Base-by-base conservation (phyloP, 2,329 filamentous ascomycete species). In the Aotearoamyces nothofagi region DNA sequence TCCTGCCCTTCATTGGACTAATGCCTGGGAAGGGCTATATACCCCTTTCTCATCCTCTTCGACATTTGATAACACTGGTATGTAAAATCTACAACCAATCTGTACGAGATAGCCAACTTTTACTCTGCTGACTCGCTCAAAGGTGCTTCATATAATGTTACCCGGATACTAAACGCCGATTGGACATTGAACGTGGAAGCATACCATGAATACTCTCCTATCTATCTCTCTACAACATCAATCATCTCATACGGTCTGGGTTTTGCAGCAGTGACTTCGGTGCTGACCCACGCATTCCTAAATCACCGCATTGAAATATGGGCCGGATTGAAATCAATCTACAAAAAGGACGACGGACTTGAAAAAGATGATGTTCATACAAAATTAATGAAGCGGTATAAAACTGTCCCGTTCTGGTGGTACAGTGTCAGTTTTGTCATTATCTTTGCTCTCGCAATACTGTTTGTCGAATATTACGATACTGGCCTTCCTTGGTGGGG, bases 251-350 rank as follows among this genome's bases (percentile, higher is more conserved):
- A 79, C 40, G 73, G 72, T 2, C 53, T 78, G 9, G 69, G 68
- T 0, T 79, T 79, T 43, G 75, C 75, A n/a, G 68, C 72, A 13
- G 62, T 78, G 15, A 61, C 69, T 0, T 49, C 55, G 3, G 53
- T 81, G 2, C 51, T 82, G n/a, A 62, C 78, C 0, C 69, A 80
- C 41, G 76, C 69, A 0, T 67, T 58, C 36, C 53, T 82, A 3
- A 69, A 79, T 49, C 69, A 81, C 35, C 62, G 77, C 15, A 59
- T 66, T 37, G 66, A 70, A 30, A 70, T 81, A 25, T 74, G 70
- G 67, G 54, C 35, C 17, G 16, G 37, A 23, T 41, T 37, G 19
- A 36, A 29, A 16, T 26, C 31, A 6, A 29, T 39, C 5, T 36
- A 32, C 15, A 34, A 39, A 9, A 33, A 58, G 15, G 46, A 64